Base-by-base conservation (phyloP, 306 rosid species). In the Purshia tridentata region DNA sequence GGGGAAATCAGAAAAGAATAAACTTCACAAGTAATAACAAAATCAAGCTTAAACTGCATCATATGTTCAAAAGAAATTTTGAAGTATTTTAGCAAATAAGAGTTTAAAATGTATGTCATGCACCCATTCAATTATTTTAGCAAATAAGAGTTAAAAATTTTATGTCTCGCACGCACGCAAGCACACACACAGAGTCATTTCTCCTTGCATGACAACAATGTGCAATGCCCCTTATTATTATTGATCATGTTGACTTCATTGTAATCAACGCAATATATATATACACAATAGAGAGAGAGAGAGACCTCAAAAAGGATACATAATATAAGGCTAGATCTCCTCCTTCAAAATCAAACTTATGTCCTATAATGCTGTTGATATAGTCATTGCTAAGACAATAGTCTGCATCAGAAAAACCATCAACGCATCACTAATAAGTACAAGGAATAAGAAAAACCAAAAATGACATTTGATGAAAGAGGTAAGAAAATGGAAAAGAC, bases 341-440 rank as follows among this genome's bases (percentile, higher is more conserved):
- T 63, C 82, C 85, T 42, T 76, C 85, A 77, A 88, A 90, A 41
- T 90, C 82, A 41, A 77, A 90, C 23, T 77, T 79, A 73, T 92
- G 87, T 20, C 61, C 83, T 70, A 90, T 90, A 72, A 92, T 86
- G 83, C 35, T 83, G 85, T 92, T 92, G 40, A 90, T 84, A 77
- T 90, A 85, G 67, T 80, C 94, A 75, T 90, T 90, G 87, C 98
- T 90, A 78, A 92, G 88, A 83, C 93, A 89, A 80, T 90, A 90
- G 73, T 82, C 98, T 92, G 96, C 82, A 82, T 62, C 69, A 81
- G 14, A 73, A 69, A 85, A 83, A 81, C 70, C 76, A 53, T 49
- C 59, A 70, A 73, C 49, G 29, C 47, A 57, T 51, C 65, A 47
- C 53, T 79, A 61, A 77, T n/a, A 72, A 45, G 64, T 39, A 29